These are phyloP conservation scores for Ceratonia siliqua DNA, from an alignment of 306 rosid genomes.

Conservation along the genomic window DNA sequence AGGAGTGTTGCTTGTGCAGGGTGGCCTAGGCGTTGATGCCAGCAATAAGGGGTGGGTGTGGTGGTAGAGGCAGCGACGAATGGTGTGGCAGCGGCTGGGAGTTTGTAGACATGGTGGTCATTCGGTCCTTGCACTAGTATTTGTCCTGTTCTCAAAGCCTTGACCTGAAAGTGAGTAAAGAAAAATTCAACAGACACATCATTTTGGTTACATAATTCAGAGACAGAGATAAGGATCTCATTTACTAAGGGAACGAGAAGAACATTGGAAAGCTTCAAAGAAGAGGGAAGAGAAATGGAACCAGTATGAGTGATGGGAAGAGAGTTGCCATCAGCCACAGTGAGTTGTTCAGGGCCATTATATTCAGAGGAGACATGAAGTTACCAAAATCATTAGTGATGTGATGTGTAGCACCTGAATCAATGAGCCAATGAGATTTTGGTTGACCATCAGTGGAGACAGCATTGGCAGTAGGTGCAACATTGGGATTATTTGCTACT, in stretches of 20 bases:
- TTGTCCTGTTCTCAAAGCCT: background rate
- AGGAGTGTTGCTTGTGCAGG: background rate
- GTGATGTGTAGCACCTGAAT: background rate
- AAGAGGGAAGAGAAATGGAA: background rate
- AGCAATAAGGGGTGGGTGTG: background rate
- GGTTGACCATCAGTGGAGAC: too few relatives aligned
- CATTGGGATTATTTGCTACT: background rate
- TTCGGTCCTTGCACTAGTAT: background rate
- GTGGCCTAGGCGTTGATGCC: background rate
- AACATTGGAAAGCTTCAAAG: background rate
- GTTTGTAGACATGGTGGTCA: background rate
- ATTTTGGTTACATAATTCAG: background rate
- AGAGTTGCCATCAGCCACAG: background rate
- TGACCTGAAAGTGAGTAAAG: background rate
- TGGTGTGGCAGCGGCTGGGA: background rate
- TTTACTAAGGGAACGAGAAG: background rate
- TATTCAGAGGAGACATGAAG: background rate
- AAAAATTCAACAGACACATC: background rate
- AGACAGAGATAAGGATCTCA: background rate
- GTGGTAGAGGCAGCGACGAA: background rate
- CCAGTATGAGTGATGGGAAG: background rate
- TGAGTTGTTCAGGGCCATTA: background rate
- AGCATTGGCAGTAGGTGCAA: background rate
- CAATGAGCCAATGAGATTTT: background rate
- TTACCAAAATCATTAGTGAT: background rate